A percentile compares a stretch with the other conserved stretches of the same genome.
Evolutionary conservation across 1,139 yeast species (phyloP).

Genomic region (Zygotorulaspora mrakii): DNA sequence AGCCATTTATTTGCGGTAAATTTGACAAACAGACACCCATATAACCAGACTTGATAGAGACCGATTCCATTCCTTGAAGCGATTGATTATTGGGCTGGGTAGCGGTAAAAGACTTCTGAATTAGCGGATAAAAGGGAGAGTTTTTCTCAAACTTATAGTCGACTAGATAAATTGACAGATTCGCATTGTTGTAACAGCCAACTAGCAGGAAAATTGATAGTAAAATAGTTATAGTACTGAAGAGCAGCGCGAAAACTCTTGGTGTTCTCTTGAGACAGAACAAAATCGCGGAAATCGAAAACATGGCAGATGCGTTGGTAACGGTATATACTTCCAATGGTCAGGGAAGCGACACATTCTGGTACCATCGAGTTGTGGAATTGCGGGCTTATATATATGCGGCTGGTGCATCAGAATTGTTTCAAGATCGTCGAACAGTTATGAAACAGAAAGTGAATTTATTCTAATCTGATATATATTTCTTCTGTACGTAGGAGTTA

Average conservation of each 20-base stretch:
- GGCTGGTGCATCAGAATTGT: not conserved
- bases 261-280: conserved; percentile 30
- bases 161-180: conserved; percentile 30
- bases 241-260: conserved; percentile 26
- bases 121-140: conserved; percentile 30
- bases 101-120: conserved; percentile 26
- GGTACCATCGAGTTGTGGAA: not conserved
- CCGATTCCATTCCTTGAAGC: conserved; percentile 25
- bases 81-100: conserved; percentile 15
- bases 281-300: conserved; percentile 23
- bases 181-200: conserved; percentile 30
- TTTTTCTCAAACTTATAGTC: conserved; percentile 26
- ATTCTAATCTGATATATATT: no score
- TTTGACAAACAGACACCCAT: conserved; percentile 35
- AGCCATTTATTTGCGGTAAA: conserved; percentile 24
- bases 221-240: conserved; percentile 31
- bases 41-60: conserved; percentile 31
- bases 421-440: conserved; percentile 2
- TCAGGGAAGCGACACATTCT: no score
- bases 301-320: conserved; percentile 12
- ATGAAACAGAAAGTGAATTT: conserved; percentile 4
- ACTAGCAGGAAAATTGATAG: conserved; percentile 31
- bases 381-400: conserved; percentile 4
- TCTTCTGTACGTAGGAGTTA: not conserved
- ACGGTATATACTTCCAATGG: no score